These are phyloP conservation scores for Plasmodium fragile DNA, from an alignment of 169 alveolate species.

Conservation along the genomic window DNA sequence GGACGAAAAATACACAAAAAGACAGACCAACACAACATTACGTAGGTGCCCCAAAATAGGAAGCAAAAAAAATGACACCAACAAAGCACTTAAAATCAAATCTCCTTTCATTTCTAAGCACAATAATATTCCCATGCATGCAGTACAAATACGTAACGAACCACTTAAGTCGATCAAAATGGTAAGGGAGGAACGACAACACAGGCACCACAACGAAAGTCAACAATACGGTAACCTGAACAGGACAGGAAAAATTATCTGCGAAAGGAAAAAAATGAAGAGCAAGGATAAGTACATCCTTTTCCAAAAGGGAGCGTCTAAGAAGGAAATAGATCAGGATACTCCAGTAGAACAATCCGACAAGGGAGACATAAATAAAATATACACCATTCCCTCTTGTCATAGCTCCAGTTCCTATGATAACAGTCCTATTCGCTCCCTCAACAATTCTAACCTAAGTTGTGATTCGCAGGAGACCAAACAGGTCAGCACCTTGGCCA, in stretches of 20 bases:
- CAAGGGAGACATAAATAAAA: background rate
- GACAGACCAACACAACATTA: background rate
- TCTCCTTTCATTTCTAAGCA: slow-evolving; percentile 42
- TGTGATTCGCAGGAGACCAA: background rate
- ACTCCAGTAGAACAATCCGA: background rate
- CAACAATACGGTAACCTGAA: background rate
- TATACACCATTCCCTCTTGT: background rate
- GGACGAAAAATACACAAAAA: slow-evolving; percentile 11
- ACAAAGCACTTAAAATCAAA: slow-evolving; percentile 22
- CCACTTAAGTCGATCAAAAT: slow-evolving; percentile 12
- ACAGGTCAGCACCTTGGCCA: background rate
- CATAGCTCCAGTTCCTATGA: slow-evolving; percentile 40
- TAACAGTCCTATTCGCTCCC: background rate
- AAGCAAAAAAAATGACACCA: slow-evolving; percentile 4
- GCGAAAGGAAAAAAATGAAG: background rate
- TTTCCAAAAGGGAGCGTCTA: background rate
- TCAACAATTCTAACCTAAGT: background rate
- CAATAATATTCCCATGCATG: slow-evolving; percentile 10
- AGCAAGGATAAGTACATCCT: background rate
- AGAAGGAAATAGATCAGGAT: background rate
- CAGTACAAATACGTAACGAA: background rate
- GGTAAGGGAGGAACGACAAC: slow-evolving; percentile 1
- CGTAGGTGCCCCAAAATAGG: slow-evolving; percentile 26
- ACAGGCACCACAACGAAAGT: background rate
- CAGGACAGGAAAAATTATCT: background rate